Base-by-base conservation (phyloP, 441 rosid genomes). In the Manihot esculenta region DNA sequence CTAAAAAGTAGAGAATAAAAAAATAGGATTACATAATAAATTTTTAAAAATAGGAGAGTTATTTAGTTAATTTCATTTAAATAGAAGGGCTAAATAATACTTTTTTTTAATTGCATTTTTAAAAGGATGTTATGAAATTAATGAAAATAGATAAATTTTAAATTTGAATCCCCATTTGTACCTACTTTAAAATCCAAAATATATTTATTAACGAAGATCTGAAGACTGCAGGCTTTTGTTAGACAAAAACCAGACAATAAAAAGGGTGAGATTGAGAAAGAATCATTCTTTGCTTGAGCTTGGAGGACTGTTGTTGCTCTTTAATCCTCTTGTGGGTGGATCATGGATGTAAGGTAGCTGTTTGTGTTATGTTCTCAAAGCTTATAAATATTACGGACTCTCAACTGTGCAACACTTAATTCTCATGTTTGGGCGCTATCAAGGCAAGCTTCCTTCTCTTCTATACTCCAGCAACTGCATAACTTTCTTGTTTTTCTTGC, bases 211-310 rank as follows among this genome's bases (percentile, higher is more conserved):
- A 30, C 2, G 35, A 30, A 30, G 35, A 30, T 30, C 35, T 30
- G 35, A 30, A n/a, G n/a, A 53, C 9, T 18, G 13, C 24, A 8
- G 2, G 1, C 7, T 53, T 53, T 20, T 53, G 18, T 23, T 49
- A 5, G 9, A 53, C 12, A 0, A 20, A n/a, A n/a, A 21, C 27
- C 60, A 24, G 35, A 24, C 33, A 24, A 24, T 1, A 24, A 55
- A 55, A 55, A 5, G 26, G 2, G 2, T 30, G 20, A 17, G 42
- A 2, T 5, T 1, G 23, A 35, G 20, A 64, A 69, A 62, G 81
- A 82, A 77, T 80, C 24, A 82, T 84, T 79, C 89, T 38, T 86
- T 80, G 56, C 84, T 82, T 84, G 69, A 72, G 77, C 75, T 77
- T 47, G 62, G 66, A 72, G 42, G 20, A 72, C 83, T 79, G 79